Evolutionary conservation across 345 rosid species (phyloP), one percentile per base, ranked within the genome.

Genomic region (Hibiscus tridactylites): DNA sequence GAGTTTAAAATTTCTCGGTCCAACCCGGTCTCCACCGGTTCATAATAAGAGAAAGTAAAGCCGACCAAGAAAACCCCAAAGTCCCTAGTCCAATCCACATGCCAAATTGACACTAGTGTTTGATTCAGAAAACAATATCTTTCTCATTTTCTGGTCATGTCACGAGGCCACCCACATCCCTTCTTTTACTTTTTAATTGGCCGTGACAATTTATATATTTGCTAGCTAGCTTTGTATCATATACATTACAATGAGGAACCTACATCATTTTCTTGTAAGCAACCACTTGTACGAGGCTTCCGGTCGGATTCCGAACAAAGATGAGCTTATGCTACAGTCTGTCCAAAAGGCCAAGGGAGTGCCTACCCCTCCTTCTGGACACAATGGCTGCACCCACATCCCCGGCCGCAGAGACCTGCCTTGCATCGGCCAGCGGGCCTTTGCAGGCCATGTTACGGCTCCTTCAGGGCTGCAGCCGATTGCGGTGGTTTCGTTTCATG

Each of bases 361-460:
- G 26, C 42, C 65, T 1, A 68, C 47, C 11, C 31, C 61, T 39
- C 54, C 72, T 21, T 0, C 60, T 4, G 74, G 66, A 13, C 49
- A 6, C 16, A 77, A 63, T 33, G 16, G 74, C 3, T 80, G 80
- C 80, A 46, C 69, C 52, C 0, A 62, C 58, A 16, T 74, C 21
- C 78, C 76, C 2, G 65, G 49, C 1, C 6, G 42, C 0, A 68
- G 72, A 2, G 83, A 71, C 0, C 2, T 58, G 0, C 72, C 65
- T 15, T 80, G 83, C 76, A 50, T 61, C 28, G 15, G 10, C 49
- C 19, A 39, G 26, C 56, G 42, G 57, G 26, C 46, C 29, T 77
- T 74, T 24, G 80, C 79, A 9, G 83, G 80, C 39, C 71, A 11
- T 7, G 49, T 16, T 39, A 9, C 12, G 56, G 58, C 65, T 13